phyloP scores from a whole-genome alignment of 202 grass and related monocot genomes.

The Setaria italica region DNA sequence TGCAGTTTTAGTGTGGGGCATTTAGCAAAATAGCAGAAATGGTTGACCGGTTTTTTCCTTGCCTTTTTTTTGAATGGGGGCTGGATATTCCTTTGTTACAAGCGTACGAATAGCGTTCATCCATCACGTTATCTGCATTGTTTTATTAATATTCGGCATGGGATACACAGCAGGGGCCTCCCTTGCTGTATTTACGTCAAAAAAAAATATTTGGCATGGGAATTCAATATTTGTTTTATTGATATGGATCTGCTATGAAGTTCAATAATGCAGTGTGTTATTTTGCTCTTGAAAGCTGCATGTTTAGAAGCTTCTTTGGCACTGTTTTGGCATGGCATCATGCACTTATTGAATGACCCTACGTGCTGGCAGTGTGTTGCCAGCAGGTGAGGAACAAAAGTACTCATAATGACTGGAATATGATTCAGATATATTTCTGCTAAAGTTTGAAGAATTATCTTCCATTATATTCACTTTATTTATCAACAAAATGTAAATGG shows the following conservation, averaged over 20 bases:
- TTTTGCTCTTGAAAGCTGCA: constrained; percentile 2
- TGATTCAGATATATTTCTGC: constrained; percentile 5
- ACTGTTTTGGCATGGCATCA: neutral
- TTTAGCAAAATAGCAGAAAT: no score
- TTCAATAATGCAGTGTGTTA: constrained; percentile 4
- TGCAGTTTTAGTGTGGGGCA: no score
- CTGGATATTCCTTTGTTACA: constrained; percentile 9
- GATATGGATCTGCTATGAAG: constrained; percentile 15
- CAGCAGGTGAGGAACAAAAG: neutral
- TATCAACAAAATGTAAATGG: neutral
- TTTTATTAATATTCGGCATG: neutral
- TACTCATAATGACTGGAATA: constrained; percentile 7
- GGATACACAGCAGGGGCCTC: no score
- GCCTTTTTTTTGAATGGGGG: neutral
- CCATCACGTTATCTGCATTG: neutral
- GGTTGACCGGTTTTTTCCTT: no score
- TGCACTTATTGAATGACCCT: neutral
- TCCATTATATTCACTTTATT: constrained; percentile 17
- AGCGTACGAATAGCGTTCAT: neutral
- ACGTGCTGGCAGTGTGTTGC: constrained; percentile 1
- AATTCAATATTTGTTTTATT: constrained; percentile 34
- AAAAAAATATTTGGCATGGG: neutral
- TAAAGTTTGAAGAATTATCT: neutral
- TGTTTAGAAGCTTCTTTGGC: constrained; percentile 13
- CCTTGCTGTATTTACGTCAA: no score